Evolutionary conservation across 1,284 basidiomycete species (phyloP), one percentile per base, ranked within the genome.

Genomic region (Leccinum angustisporum): DNA sequence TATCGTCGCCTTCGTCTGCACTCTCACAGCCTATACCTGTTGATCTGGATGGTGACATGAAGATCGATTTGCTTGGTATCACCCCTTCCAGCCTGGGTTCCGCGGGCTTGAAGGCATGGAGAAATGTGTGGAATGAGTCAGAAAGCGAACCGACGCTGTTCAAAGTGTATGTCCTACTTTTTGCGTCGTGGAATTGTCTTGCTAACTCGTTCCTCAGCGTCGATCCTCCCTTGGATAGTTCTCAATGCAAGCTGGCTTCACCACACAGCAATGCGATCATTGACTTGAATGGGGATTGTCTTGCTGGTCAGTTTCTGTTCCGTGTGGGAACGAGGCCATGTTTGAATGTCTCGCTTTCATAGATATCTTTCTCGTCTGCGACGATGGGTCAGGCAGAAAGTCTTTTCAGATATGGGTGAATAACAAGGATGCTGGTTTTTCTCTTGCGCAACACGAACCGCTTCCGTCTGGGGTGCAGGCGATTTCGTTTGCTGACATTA

Each of bases 211-310:
- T 25, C 54, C 54, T 13, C 65, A 91, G 90, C 14, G 72, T 75
- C 21, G 80, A 87, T 48, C 82, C 90, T 0, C 81, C 82, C 9
- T 84, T 95, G 65, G 75, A 83, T 34, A 86, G 84, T 11, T 66
- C 77, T 18, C 84, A 85, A 50, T 99, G 97, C 76, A 83, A 80
- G 13, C 75, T 97, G 11, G 85, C 92, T 3, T 86, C 90, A 66
- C 95, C 96, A 1, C 97, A 99, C 74, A 95, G 91, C 72, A 97
- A 95, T 72, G 95, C 95, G 0, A 91, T 95, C n/a, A 84, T 98
- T 16, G 97, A 99, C 72, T 78, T 99, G 55, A 88, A 99, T 67
- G 97, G 97, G 13, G 97, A 99, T 75, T 99, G 97, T 75, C 81
- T 98, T 6, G 94, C 95, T 63, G 93, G 92, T 91, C 57, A 52